Conservation (phyloP, 164 flowering plant species). For the Chimonanthus praecox region DNA sequence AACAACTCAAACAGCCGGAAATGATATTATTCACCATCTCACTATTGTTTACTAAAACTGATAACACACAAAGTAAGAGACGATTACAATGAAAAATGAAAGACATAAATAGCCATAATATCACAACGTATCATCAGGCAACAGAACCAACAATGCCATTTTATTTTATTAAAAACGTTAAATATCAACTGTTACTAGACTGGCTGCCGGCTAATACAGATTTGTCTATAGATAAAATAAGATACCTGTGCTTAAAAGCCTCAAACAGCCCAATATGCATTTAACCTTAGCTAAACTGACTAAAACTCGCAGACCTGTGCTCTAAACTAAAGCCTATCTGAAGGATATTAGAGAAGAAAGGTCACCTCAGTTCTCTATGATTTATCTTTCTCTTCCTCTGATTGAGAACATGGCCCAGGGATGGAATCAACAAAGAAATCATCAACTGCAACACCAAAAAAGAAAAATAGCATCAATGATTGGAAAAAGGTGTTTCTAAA, state of each 20-base stretch:
- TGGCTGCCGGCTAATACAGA: not conserved
- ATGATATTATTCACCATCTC: too few species aligned
- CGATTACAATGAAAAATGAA: too few species aligned
- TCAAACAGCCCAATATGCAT: not conserved
- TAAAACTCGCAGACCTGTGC: not conserved
- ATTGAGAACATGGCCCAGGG: conserved; percentile 48
- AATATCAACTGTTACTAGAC: not conserved
- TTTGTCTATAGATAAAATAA: not conserved
- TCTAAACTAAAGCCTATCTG: not conserved
- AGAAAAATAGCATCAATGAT: not conserved
- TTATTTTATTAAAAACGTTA: too few species aligned
- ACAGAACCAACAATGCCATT: not conserved
- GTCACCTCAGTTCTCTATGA: conserved; percentile 12
- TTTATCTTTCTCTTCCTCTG: conserved; percentile 31
- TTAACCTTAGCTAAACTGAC: not conserved
- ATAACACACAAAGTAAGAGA: too few species aligned
- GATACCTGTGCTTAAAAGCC: not conserved
- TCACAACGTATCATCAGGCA: not conserved
- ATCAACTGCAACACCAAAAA: conserved; percentile 43
- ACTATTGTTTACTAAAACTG: too few species aligned
- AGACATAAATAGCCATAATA: not conserved
- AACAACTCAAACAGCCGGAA: too few species aligned
- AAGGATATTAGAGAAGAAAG: not conserved
- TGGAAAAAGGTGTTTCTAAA: too few species aligned
- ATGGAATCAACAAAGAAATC: conserved; percentile 79